Evolutionary conservation across 352 stramenopile genomes (phyloP).

Genomic region (Phytophthora foliorum): DNA sequence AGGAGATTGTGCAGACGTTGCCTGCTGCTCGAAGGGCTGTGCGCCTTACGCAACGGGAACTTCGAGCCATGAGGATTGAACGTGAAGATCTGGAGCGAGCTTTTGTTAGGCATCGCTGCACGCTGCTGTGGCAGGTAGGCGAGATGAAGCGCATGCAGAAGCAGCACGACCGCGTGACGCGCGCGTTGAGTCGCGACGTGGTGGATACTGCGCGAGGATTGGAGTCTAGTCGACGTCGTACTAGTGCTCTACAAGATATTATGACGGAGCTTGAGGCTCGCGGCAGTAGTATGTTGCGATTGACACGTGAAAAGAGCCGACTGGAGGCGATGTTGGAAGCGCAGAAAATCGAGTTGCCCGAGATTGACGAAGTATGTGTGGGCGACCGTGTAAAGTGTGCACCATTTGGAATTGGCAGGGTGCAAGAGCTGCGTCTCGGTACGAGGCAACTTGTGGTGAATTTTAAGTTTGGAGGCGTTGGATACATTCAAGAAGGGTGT

Average conservation of each 20-base stretch:
- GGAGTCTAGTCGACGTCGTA: slow-evolving; percentile 75
- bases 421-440: slow-evolving; percentile 51
- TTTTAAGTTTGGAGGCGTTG: slow-evolving; percentile 50
- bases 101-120: slow-evolving; percentile 75
- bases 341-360: slow-evolving; percentile 52
- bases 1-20: slow-evolving; percentile 81
- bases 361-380: slow-evolving; percentile 72
- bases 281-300: slow-evolving; percentile 57
- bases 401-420: slow-evolving; percentile 54
- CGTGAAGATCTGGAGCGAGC: slow-evolving; percentile 80
- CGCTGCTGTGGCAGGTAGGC: slow-evolving; percentile 68
- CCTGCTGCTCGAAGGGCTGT: slow-evolving; percentile 72
- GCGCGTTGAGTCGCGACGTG: slow-evolving; percentile 52
- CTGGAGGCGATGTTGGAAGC: slow-evolving; percentile 60
- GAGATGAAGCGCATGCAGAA: slow-evolving; percentile 81
- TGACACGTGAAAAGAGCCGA: slow-evolving; percentile 74
- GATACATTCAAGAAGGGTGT: slow-evolving; percentile 68
- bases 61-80: slow-evolving; percentile 73
- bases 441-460: slow-evolving; percentile 56
- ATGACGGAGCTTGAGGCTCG: slow-evolving; percentile 81
- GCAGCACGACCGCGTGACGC: slow-evolving; percentile 71
- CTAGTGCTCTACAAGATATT: slow-evolving; percentile 80
- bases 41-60: slow-evolving; percentile 79
- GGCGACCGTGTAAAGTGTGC: slow-evolving; percentile 61
- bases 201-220: slow-evolving; percentile 62